Conservation (phyloP, 169 alveolate species). For the Cyclospora cayetanensis region DNA sequence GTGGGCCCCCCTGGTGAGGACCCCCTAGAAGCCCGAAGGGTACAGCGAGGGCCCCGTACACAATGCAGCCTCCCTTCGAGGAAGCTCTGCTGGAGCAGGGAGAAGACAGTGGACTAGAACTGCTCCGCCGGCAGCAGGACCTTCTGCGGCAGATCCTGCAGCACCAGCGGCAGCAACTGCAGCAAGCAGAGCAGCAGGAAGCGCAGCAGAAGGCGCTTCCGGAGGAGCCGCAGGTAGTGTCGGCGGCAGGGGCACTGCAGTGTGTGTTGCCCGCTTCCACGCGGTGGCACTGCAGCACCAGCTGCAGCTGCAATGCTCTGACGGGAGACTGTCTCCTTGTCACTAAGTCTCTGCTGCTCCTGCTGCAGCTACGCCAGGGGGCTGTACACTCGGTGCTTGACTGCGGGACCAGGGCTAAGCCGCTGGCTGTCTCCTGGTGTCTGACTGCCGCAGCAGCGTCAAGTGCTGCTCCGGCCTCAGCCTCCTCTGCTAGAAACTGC, state of each 20-base stretch:
- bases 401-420: neutral
- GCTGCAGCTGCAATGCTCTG: slow-evolving; percentile 11
- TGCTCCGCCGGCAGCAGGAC: slow-evolving; percentile 9
- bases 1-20: neutral
- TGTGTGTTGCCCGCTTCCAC: slow-evolving; percentile 16
- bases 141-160: slow-evolving; percentile 20
- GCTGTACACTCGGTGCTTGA: neutral
- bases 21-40: too few relatives aligned
- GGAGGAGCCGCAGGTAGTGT: neutral
- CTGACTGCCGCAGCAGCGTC: slow-evolving; percentile 14
- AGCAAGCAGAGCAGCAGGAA: neutral
- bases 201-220: neutral
- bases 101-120: neutral
- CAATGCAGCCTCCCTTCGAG: neutral
- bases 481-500: neutral
- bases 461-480: neutral
- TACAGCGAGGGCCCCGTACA: too few relatives aligned
- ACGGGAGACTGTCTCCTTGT: slow-evolving; percentile 13
- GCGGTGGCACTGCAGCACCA: slow-evolving; percentile 1
- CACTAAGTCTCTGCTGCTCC: slow-evolving; percentile 13
- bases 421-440: neutral
- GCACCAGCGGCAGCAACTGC: neutral
- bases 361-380: slow-evolving; percentile 17
- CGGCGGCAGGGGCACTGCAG: neutral
- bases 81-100: neutral